Base-by-base conservation (phyloP, 768 basidiomycete species). In the Tephrocybe sp. region DNA sequence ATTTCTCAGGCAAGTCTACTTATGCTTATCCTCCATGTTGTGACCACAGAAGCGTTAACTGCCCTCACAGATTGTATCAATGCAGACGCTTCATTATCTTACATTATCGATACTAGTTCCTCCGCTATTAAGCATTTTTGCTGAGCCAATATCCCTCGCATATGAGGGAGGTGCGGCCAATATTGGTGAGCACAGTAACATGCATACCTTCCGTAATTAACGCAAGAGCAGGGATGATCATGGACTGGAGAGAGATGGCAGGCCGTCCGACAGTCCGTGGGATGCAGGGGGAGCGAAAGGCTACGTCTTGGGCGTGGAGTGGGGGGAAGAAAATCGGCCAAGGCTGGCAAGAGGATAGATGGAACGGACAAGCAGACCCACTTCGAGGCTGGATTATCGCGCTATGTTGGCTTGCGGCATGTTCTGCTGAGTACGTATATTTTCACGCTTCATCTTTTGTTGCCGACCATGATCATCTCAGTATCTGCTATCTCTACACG, bases 241-340 rank as follows among this genome's bases (percentile, higher is more conserved):
- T 99, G 85, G 95, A 98, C 70, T 99, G 97, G 97, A 79, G 93
- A 40, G 90, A 98, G 68, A 87, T 99, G 83, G 89, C 94, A 1
- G 89, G 92, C 4, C 71, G 80, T 45, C 83, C 89, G 3, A 94
- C 93, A 0, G 82, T 88, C 17, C 79, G 78, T 49, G 80, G 80
- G 22, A 67, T 83, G 49, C 78, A 82, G 19, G 85, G 83, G 14
- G 79, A 80, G 38, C 70, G 79, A 39, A 90, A 87, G 87, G 72
- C 70, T 45, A 77, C 82, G 33, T 74, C 80, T 38, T 84, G 88
- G 60, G 86, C 83, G 5, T 92, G 92, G 89, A 85, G 84, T 61
- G 84, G 87, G 40, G 89, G 92, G 3, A 81, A 83, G 68, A 82
- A 82, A 61, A 77, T 94, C 42, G 88, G 86, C 4, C 74, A 75